Evolutionary conservation across 805 yeast genomes (phyloP), one percentile per base, ranked within the genome.

Genomic region (Candida quercuum): DNA sequence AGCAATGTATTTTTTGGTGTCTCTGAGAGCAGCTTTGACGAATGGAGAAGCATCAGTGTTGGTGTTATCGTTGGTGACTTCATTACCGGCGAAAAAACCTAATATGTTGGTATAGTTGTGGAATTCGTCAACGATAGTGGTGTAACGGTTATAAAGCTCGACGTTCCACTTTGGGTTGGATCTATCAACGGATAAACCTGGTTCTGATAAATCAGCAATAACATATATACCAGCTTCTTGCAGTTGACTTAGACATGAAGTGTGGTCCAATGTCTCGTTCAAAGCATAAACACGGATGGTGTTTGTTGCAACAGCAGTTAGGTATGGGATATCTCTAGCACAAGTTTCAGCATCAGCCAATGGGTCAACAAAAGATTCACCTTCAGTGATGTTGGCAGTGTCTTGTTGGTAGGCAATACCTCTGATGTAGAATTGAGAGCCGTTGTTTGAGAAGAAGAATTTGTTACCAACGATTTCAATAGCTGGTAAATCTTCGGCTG

Each of bases 31-130:
- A 44, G 91, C 91, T 62, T 84, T 84, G 47, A 84, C 91, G 57
- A 74, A 84, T 27, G 91, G 81, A 38, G 91, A 83, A 40, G 91
- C 81, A 45, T 71, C 80, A 40, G 89, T 78, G 65, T 80, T 82
- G 49, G 74, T 57, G 23, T 57, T 59, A 51, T 75, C 71, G 63
- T 83, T 82, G 54, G 87, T 73, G 45, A 84, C 91, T 71, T 84
- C 91, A 57, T 84, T 84, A 71, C 91, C 91, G 33, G 91, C 91
- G 60, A 83, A 83, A 72, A 83, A 84, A 52, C 93, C 93, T 48
- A 84, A 67, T 36, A 81, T 71, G 60, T 83, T 84, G 53, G 85
- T 72, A 62, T 82, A 83, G 57, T 73, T 69, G 41, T 74, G 74
- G 71, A 84, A 77, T 52, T 63, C 59, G 57, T 84, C 91, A 49